Evolutionary conservation across 257 asterid species (phyloP).

Genomic region (Fraxinus quadrangulata): DNA sequence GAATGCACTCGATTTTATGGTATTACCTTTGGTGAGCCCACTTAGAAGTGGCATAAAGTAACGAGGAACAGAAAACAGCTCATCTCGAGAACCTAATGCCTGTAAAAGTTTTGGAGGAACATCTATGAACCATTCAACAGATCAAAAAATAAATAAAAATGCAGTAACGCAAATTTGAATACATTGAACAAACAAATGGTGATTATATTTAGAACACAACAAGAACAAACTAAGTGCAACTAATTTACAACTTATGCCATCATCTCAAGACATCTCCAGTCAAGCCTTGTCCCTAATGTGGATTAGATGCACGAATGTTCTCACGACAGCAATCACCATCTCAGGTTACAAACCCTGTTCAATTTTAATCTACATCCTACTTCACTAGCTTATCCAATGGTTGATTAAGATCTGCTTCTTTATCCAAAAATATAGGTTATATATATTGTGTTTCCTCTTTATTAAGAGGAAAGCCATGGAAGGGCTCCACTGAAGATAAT

Average conservation of each 20-base stretch:
- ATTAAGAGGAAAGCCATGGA: neutral
- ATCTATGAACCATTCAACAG: neutral
- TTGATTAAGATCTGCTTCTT: neutral
- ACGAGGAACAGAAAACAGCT: constrained; percentile 48
- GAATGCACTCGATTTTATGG: neutral
- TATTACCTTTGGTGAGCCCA: constrained; percentile 71
- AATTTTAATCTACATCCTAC: neutral
- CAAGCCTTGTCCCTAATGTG: neutral
- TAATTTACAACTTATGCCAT: neutral
- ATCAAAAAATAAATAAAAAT: constrained; percentile 12
- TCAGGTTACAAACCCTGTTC: neutral
- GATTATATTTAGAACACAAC: constrained; percentile 8
- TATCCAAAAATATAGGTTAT: neutral
- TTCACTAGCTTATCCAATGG: constrained; percentile 5
- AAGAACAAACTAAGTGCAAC: neutral
- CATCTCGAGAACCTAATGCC: constrained; percentile 70
- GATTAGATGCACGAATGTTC: neutral
- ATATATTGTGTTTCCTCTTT: neutral
- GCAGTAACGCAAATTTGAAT: constrained; percentile 16
- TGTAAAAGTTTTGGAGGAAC: constrained; percentile 36
- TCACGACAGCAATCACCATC: neutral
- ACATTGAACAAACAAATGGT: neutral
- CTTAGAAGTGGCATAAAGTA: constrained; percentile 66
- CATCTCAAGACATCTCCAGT: constrained; percentile 1
- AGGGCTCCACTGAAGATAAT: neutral